phyloP scores from a whole-genome alignment of 176 grass and related monocot species.

The Ampelocalamus luodianensis region DNA sequence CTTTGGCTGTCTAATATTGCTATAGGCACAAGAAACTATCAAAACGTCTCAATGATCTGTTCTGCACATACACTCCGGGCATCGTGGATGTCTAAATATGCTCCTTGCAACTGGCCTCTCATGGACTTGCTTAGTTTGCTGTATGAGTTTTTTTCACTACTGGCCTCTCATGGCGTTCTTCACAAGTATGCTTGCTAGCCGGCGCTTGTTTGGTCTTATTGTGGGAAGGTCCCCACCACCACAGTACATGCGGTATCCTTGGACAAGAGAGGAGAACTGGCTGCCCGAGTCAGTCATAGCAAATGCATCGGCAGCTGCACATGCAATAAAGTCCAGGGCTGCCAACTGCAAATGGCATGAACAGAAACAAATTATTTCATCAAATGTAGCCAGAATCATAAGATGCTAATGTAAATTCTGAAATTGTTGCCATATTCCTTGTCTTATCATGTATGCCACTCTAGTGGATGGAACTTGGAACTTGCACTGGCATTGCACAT shows the following conservation, averaged over 20 bases:
- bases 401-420: background rate
- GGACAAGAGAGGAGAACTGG: constrained; percentile 91
- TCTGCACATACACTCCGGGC: constrained; percentile 91
- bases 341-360: constrained; percentile 64
- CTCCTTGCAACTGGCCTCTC: constrained; percentile 89
- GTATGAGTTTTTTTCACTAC: constrained; percentile 91
- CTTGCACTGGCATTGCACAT: background rate
- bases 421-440: constrained; percentile 3
- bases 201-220: constrained; percentile 84
- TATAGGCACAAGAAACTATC: constrained; percentile 33
- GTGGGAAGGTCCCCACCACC: constrained; percentile 81
- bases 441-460: constrained; percentile 9
- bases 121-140: constrained; percentile 89
- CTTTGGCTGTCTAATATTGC: constrained; percentile 31
- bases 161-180: constrained; percentile 84
- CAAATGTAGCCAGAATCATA: constrained; percentile 11
- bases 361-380: constrained; percentile 31
- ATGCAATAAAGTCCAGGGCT: constrained; percentile 91
- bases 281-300: constrained; percentile 97
- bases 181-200: constrained; percentile 82
- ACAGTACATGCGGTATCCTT: constrained; percentile 97
- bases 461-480: background rate
- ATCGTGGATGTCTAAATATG: constrained; percentile 88
- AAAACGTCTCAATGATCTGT: constrained; percentile 57
- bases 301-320: constrained; percentile 95